Evolutionary conservation across 495 filamentous ascomycete genomes (phyloP).

Genomic region (Annulohypoxylon bovei): DNA sequence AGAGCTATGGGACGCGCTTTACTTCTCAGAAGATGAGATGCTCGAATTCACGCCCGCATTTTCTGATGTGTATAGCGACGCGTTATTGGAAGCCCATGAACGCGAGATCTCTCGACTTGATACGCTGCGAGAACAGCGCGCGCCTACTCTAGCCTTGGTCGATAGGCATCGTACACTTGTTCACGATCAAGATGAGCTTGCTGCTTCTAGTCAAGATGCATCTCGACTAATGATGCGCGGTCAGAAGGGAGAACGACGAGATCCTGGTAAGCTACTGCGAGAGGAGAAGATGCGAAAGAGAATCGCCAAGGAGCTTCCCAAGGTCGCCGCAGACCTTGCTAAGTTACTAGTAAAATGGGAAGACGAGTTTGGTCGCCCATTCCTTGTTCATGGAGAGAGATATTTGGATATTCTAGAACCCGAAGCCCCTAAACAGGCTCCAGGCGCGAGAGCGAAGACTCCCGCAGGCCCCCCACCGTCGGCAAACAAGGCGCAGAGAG

Average conservation of each 20-base stretch:
- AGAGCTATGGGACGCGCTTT: constrained; percentile 93
- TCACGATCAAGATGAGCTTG: constrained; percentile 85
- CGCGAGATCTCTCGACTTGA: constrained; percentile 86
- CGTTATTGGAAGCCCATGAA: constrained; percentile 87
- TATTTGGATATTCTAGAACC: constrained; percentile 83
- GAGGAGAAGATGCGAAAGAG: constrained; percentile 99
- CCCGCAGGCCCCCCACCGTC: constrained; percentile 70
- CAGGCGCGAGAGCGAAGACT: constrained; percentile 79
- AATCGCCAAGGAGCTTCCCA: constrained; percentile 94
- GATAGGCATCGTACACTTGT: constrained; percentile 86
- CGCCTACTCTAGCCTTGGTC: constrained; percentile 81
- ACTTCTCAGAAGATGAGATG: constrained; percentile 98
- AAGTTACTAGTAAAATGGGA: constrained; percentile 89
- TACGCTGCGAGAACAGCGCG: constrained; percentile 84
- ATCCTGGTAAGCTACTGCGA: constrained; percentile 91
- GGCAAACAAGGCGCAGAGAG: constrained; percentile 52
- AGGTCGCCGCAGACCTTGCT: constrained; percentile 82
- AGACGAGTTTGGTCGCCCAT: constrained; percentile 91
- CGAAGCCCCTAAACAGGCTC: constrained; percentile 67
- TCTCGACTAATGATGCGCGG: constrained; percentile 90
- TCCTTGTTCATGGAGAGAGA: constrained; percentile 88
- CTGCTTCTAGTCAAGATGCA: constrained; percentile 90
- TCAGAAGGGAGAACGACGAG: constrained; percentile 87
- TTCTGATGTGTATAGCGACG: constrained; percentile 88
- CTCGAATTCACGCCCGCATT: constrained; percentile 95